Evolutionary conservation across 768 basidiomycete species (phyloP), one percentile per base, ranked within the genome.

Genomic region (Phylloporus scabripes): DNA sequence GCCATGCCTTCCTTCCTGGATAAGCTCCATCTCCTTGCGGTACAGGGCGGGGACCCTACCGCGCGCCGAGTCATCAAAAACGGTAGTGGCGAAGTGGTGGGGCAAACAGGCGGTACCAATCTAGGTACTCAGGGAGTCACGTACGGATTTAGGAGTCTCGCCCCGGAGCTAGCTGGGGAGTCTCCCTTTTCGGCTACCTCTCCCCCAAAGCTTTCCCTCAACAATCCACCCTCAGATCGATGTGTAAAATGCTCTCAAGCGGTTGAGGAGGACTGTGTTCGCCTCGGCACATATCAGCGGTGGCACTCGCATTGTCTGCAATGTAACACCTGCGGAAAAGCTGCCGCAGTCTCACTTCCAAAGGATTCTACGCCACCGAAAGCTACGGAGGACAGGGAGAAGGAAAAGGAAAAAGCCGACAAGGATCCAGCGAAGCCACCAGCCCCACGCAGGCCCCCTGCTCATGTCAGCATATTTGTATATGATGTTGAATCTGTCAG

Each of bases 231-330:
- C 7, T 88, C 87, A 15, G 96, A 99, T 71, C 79, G 93, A 34
- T 99, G 96, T 63, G 80, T 92, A 44, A 84, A 81, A 60, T 99
- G 96, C 67, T 77, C 79, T 37, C 73, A 82, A 53, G 95, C 95
- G 0, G 91, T 99, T 20, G 96, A 99, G 69, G 96, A 99, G 65
- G 96, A 98, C 56, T 98, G 96, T 61, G 88, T 92, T 39, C 79
- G 96, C 49, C 71, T 95, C 24, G 96, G 93, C 29, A 94, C 92
- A n/a, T 95, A 93, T 70, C 86, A 92, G 61, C 79, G 95, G 40
- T 98, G 96, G 96, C 96, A 99, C 69, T 89, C 92, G 2, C 77
- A 87, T 28, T 99, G 96, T 64, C 72, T 99, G n/a, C 82, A 86
- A 50, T 99, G 96, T 57, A 70, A 69, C 12, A 72, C 73, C 18